Percentiles rank a stretch among this genome's conserved stretches.
Conservation (phyloP, 805 yeast species). For the Kodamaea hsintzibuensis region DNA sequence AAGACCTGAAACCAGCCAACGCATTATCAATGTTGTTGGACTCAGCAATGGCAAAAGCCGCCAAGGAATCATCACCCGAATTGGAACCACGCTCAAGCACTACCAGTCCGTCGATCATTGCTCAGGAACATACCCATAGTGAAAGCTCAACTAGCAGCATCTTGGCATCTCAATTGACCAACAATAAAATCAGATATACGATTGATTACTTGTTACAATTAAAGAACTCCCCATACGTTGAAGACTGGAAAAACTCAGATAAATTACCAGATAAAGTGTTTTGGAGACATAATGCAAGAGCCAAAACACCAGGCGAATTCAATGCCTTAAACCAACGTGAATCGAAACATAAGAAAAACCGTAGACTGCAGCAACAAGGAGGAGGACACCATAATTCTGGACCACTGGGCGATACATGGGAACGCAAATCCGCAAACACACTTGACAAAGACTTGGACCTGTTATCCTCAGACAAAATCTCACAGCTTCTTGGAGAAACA, state of each 20-base stretch:
- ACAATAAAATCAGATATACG: constrained; percentile 19
- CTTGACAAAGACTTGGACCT: constrained; percentile 28
- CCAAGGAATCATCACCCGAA: constrained; percentile 44
- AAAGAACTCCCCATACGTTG: constrained; percentile 36
- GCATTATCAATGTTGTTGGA: constrained; percentile 45
- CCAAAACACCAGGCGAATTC: constrained; percentile 8
- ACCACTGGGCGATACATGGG: constrained; percentile 28
- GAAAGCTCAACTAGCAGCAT: not conserved
- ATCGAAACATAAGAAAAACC: constrained; percentile 18
- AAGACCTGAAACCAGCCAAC: constrained; percentile 30
- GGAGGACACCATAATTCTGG: constrained; percentile 9
- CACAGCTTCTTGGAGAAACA: constrained; percentile 37
- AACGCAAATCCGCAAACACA: constrained; percentile 23
- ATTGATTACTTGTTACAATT: constrained; percentile 32
- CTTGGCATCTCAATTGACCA: not conserved
- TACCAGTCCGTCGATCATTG: constrained; percentile 11
- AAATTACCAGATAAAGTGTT: constrained; percentile 49
- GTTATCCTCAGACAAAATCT: constrained; percentile 33
- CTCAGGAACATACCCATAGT: not conserved
- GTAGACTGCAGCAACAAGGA: constrained; percentile 11
- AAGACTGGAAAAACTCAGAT: constrained; percentile 27
- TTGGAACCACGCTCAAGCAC: constrained; percentile 18
- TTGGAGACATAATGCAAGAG: constrained; percentile 41
- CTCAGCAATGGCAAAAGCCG: constrained; percentile 49
- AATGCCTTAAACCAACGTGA: constrained; percentile 3